These are phyloP conservation scores for Penicillium glabrum DNA, from an alignment of 2,329 filamentous ascomycete species.

Conservation along the genomic window DNA sequence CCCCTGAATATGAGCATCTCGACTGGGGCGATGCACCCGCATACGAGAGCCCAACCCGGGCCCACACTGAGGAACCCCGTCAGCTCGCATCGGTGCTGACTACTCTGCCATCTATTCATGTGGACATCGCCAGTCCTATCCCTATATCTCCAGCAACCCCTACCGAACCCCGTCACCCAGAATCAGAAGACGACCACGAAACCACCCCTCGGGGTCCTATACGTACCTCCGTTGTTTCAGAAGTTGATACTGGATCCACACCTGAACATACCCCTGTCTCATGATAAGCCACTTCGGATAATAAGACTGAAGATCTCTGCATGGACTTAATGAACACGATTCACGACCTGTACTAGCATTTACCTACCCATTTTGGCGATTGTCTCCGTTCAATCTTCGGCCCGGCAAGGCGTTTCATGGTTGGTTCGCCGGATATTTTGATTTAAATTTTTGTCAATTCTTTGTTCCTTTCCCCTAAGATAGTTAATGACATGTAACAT, in stretches of 20 bases:
- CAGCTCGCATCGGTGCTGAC: slow-evolving; percentile 19
- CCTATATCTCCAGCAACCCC: slow-evolving; percentile 26
- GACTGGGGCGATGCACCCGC: slow-evolving; percentile 46
- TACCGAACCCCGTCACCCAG: slow-evolving; percentile 11
- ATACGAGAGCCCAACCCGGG: slow-evolving; percentile 32
- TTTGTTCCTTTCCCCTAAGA: neutral
- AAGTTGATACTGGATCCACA: neutral
- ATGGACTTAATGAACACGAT: slow-evolving; percentile 17
- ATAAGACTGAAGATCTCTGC: neutral
- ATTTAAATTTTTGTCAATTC: neutral
- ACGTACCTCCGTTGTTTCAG: slow-evolving; percentile 3
- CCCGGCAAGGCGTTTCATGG: slow-evolving; percentile 1
- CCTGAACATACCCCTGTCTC: slow-evolving; percentile 6
- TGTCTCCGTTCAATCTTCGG: neutral
- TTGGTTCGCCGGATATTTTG: neutral
- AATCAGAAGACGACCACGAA: slow-evolving; percentile 4
- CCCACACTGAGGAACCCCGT: slow-evolving; percentile 11
- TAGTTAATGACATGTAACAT: neutral
- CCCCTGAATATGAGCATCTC: slow-evolving; percentile 44
- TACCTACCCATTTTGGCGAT: neutral
- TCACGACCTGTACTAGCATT: slow-evolving; percentile 24
- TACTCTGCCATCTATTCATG: slow-evolving; percentile 33
- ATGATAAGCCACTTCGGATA: neutral
- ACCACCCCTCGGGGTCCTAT: slow-evolving; percentile 7
- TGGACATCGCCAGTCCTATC: slow-evolving; percentile 31